Base-by-base conservation (phyloP, 2,329 filamentous ascomycete genomes). In the Penicillium brevicompactum region DNA sequence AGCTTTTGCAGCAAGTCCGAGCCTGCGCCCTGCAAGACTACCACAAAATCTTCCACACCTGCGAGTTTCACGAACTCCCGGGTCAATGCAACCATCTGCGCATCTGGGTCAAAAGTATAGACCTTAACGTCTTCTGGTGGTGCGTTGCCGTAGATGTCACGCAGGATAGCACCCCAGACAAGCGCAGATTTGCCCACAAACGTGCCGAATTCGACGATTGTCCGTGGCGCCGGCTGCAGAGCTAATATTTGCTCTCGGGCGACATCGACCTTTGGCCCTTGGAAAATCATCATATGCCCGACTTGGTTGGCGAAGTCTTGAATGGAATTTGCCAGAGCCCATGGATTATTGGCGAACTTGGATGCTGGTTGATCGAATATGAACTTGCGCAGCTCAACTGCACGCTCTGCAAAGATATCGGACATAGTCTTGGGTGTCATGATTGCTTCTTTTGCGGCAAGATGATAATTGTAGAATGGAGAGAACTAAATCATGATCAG, bases 171-270 rank as follows among this genome's bases (percentile, higher is more conserved):
- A 18, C 57, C 61, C 58, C 58, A 75, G 1, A 65, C 67, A 11
- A 77, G 58, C 2, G 74, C 72, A 1, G 73, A 75, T 47, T 66
- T 70, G 30, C 74, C 73, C 8, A 75, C 64, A 41, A 72, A 76
- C 13, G 68, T 69, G 27, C 72, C 72, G 18, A 74, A 69, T 54
- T 75, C 73, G 30, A 76, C 59, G 14, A 76, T 53, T 1, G 64
- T 60, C 21, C 66, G 70, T 2, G 73, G 72, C n/a, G 63, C 51
- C 3, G 64, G 59, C 1, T 64, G 50, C 49, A 71, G 58, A 8
- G 58, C 52, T 1, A 49, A 27, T 1, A 74, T 57, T 8, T 59
- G 60, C 7, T 53, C 49, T 32, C 56, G 53, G 1, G 67, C 61
- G 13, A 69, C 52, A 2, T 58, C 53, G 14, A 69, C 61, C 56